Evolutionary conservation across 176 grass and related monocot species (phyloP), one percentile per base, ranked within the genome.

Genomic region (Aechmea fasciata): DNA sequence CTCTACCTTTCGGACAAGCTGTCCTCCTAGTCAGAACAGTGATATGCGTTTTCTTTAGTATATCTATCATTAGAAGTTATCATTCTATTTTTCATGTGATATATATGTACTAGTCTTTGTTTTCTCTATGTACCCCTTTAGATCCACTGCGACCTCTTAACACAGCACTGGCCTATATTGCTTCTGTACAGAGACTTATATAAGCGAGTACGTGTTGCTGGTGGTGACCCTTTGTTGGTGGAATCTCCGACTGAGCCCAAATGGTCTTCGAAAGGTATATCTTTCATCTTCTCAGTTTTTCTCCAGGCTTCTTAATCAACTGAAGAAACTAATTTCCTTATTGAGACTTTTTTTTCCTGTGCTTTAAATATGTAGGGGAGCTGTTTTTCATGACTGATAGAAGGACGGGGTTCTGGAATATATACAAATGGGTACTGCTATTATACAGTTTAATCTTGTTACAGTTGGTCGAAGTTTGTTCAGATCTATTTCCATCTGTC

Each of bases 321-420:
- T 7, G 33, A 57, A 13, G 54, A 59, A 59, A 0, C 13, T 59
- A 59, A 8, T 57, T 57, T 15, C 19, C 13, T 8, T 59, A 59
- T 18, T 59, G 54, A 52, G 6, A 19, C 1, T 13, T 47, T 14
- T 24, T 61, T 69, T 59, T 49, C 65, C 24, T 81, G 65, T 13
- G 49, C 24, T 81, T 68, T 13, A 51, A 80, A 80, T 51, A 75
- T 87, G 62, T 57, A 96, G 88, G 92, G 26, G 88, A 96, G 78
- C 65, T 96, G n/a, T 96, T 92, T 79, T 96, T 92, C 71, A 73
- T 96, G 73, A 89, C 83, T 22, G 92, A 96, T 74, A 88, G 88
- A 77, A 78, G 73, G 28, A 89, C 73, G 80, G 92, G 92, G 65
- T 92, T 92, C 64, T 96, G 92, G 92, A 96, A 96, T 47, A 87